A percentile compares a stretch with the other conserved stretches of the same genome.
Conservation (phyloP, 768 basidiomycete species). For the Rhodotorula sphaerocarpa region DNA sequence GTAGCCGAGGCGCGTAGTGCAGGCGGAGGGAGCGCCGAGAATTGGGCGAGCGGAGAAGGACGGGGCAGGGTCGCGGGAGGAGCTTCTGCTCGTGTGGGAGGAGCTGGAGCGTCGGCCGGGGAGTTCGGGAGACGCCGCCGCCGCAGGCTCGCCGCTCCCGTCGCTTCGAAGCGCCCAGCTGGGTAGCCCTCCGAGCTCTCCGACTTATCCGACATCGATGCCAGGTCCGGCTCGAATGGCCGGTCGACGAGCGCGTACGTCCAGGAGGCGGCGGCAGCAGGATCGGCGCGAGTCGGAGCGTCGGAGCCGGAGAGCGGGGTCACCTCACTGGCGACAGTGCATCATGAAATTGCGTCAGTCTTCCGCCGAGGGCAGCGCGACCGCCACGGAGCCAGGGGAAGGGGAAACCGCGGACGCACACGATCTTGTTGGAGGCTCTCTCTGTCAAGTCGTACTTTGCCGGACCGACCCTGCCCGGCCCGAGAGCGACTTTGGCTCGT, state of each 20-base stretch:
- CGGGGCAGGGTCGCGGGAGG: neutral
- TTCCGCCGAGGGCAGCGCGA: no score
- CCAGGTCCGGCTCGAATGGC: no score
- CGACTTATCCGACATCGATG: no score
- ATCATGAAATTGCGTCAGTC: no score
- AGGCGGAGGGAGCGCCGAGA: conserved; percentile 21
- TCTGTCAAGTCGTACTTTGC: conserved; percentile 2
- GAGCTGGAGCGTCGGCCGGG: neutral
- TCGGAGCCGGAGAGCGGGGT: no score
- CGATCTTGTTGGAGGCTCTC: neutral
- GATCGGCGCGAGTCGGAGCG: no score
- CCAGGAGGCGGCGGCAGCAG: no score
- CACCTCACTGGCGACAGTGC: no score
- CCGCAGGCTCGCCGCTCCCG: no score
- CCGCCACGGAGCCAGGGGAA: neutral
- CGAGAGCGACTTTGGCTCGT: conserved; percentile 13
- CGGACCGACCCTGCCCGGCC: neutral
- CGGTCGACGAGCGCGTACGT: neutral
- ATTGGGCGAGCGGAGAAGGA: conserved; percentile 5
- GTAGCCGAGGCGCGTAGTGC: neutral
- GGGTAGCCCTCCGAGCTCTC: no score
- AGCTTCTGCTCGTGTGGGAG: neutral
- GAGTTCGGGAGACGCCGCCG: neutral
- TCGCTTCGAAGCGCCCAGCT: no score
- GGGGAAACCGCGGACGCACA: conserved; percentile 1